Evolutionary conservation across 1,284 basidiomycete species (phyloP).

Genomic region (Ganoderma boninense): DNA sequence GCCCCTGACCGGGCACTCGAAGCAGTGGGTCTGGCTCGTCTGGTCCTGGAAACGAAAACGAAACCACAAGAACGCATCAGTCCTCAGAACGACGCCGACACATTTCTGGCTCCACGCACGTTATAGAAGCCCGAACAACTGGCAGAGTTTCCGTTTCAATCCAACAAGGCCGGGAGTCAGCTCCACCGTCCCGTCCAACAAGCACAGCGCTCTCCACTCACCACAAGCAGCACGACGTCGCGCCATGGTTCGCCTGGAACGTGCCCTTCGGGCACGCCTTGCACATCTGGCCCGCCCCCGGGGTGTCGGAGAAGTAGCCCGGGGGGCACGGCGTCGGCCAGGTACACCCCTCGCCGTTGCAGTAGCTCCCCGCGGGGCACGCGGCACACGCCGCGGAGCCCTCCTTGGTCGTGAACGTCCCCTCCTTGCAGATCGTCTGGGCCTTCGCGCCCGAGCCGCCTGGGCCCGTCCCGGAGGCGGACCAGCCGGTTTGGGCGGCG

Average conservation of each 20-base stretch:
- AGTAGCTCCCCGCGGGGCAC: constrained; percentile 31
- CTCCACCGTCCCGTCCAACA: not conserved
- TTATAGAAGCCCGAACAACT: constrained; percentile 38
- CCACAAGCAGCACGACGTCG: constrained; percentile 37
- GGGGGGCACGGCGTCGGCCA: constrained; percentile 23
- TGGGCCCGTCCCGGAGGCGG: constrained; percentile 16
- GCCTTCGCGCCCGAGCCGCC: constrained; percentile 21
- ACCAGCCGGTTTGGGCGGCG: constrained; percentile 27
- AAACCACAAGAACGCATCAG: not conserved
- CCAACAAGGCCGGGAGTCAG: not conserved
- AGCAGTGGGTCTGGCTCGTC: constrained; percentile 33
- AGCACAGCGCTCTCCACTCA: constrained; percentile 8
- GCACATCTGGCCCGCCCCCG: constrained; percentile 31
- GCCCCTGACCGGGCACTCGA: constrained; percentile 33
- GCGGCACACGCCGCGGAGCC: constrained; percentile 23
- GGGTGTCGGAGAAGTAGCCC: constrained; percentile 26
- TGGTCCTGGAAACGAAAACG: constrained; percentile 5
- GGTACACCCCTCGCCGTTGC: constrained; percentile 28
- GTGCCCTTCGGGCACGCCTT: constrained; percentile 35
- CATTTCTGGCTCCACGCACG: constrained; percentile 1
- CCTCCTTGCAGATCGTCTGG: constrained; percentile 26
- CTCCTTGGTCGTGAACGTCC: constrained; percentile 23
- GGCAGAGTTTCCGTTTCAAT: not conserved
- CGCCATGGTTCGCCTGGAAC: constrained; percentile 31
- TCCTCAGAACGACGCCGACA: not conserved